Evolutionary conservation across 495 filamentous ascomycete species (phyloP), one percentile per base, ranked within the genome.

Genomic region (Terfezia boudieri): DNA sequence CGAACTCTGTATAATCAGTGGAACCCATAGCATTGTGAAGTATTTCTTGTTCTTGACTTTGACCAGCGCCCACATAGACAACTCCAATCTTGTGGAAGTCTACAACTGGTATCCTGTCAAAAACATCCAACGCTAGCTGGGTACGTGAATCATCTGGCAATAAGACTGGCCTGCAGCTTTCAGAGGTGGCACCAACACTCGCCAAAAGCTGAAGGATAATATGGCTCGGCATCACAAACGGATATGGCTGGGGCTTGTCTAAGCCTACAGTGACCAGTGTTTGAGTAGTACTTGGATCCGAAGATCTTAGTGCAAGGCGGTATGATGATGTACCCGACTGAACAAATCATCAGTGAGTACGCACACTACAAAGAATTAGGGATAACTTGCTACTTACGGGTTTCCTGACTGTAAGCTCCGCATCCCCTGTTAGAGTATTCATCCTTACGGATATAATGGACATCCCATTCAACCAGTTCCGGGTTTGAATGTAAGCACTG

Each of bases 41-140:
- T 37, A 96, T 94, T 55, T 88, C 84, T 3, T 68, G 69, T 64
- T 95, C 92, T 4, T 75, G 67, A 9, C 75, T 83, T 63, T 96
- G 92, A 20, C 82, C 81, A 53, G 85, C 77, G 37, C 79, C 86
- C 56, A 93, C 78, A 64, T 94, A 99, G 53, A 99, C 79, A 20
- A 99, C 80, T 17, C 90, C 92, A 50, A 94, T 82, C 64, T 94
- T 94, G 67, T 99, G 86, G 10, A 87, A 83, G 67, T 99, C 92
- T 5, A 99, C 83, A 26, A 88, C 85, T 52, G 88, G 80, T 56
- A 76, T 94, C 32, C 80, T 79, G 66, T 96, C 92, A 67, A 99
- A 92, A 37, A 73, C 69, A 46, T 70, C 77, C 37, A 96, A 79
- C 0, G 84, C 81, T 54, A 88, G 77, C 36, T 76, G 71, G n/a